Evolutionary conservation across 2,329 filamentous ascomycete species (phyloP), one percentile per base, ranked within the genome.

Genomic region (Pseudocercospora fijiensis): DNA sequence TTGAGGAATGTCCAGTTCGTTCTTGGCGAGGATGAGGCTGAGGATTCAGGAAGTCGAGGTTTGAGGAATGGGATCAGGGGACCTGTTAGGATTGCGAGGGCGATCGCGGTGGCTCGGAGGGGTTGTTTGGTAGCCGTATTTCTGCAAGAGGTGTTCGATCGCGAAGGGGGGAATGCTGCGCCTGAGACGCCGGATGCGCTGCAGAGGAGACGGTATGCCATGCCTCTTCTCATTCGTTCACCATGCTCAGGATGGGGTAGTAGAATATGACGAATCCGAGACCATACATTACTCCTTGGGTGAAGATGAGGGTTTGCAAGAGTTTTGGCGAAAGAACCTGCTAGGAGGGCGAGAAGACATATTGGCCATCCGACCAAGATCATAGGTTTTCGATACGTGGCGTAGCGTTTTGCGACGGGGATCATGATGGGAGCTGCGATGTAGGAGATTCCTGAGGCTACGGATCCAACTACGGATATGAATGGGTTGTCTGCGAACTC

Each of bases 391-490:
- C 82, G 68, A 76, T 83, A 65, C 78, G 73, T 55, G 74, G 79
- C 64, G 62, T 69, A 76, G 2, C 70, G 69, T 41, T 70, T 71
- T 26, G 82, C 79, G 28, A 83, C 58, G 28, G 76, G 76, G 70
- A 85, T 82, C 47, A 81, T 76, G 4, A 86, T 61, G 0, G 84
- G 82, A 9, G 79, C 77, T 18, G 79, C 79, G 18, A 87, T 77
- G 69, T 87, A 87, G 77, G 86, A 65, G 68, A 65, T 73, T 80
- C 84, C 84, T 84, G 73, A 84, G 3, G 86, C 81, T 61, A 83
- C 85, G 1, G 87, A 90, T 0, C 88, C 88, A 60, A 91, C 86
- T 13, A 86, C 79, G 28, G 87, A 82, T 57, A 90, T 85, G 27
- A 80, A 78, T 0, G 81, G 73, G 8, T 73, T 80, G 2, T 81